These are phyloP conservation scores for Rhodotorula sp. DNA, from an alignment of 1,284 basidiomycete genomes.

Conservation along the genomic window DNA sequence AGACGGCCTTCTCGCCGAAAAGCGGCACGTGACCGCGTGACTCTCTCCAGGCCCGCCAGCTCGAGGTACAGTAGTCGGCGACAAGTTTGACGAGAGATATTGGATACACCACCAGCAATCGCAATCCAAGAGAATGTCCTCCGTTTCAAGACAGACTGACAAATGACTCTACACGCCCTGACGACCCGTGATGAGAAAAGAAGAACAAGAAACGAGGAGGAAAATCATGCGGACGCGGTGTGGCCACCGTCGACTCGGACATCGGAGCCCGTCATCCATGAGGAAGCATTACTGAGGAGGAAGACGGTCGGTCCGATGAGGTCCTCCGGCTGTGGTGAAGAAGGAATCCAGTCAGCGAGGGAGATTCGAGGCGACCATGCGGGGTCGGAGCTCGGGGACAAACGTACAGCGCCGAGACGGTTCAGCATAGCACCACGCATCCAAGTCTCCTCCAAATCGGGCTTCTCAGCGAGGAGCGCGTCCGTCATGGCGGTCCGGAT, in stretches of 20 bases:
- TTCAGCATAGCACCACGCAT: slow-evolving; percentile 3
- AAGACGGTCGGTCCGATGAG: slow-evolving; percentile 5
- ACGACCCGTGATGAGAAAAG: background rate
- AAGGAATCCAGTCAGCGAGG: background rate
- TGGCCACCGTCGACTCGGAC: slow-evolving; percentile 1
- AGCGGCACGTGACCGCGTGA: too few species aligned
- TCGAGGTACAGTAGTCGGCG: too few species aligned
- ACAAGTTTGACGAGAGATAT: too few species aligned
- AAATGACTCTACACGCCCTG: background rate
- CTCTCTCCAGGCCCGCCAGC: too few species aligned
- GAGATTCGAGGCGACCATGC: background rate
- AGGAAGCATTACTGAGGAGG: slow-evolving; percentile 1
- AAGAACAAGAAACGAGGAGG: background rate
- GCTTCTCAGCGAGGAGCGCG: slow-evolving; percentile 42
- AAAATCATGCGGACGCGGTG: background rate
- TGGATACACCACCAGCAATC: too few species aligned
- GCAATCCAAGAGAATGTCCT: too few species aligned
- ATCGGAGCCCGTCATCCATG: slow-evolving; percentile 6
- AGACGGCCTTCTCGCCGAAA: too few species aligned
- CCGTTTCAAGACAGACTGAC: background rate
- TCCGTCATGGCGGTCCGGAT: slow-evolving; percentile 60
- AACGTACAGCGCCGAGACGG: background rate
- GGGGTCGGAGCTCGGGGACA: too few species aligned
- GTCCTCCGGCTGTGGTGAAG: background rate
- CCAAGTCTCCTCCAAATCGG: slow-evolving; percentile 45